Conservation (phyloP, 2,329 filamentous ascomycete species). For the Thermoascus crustaceus region DNA sequence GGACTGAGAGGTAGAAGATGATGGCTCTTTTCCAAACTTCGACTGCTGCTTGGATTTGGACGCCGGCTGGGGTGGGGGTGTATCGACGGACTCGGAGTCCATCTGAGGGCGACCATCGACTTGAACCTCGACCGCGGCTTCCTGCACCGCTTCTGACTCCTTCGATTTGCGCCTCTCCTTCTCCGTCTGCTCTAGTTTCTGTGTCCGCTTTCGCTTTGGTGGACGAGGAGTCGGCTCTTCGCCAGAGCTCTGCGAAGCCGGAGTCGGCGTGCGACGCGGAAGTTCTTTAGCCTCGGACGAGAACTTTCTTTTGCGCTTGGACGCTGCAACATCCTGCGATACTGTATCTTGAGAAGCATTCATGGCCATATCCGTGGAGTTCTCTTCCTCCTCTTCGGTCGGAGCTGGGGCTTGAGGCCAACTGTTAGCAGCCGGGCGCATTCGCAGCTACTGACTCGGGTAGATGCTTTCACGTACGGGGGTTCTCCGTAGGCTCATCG, state of each 20-base stretch:
- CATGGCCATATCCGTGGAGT: not conserved
- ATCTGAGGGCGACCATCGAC: not conserved
- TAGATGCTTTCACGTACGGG: slow-evolving; percentile 5
- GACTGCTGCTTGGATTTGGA: not conserved
- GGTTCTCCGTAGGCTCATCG: slow-evolving; percentile 2
- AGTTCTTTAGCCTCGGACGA: slow-evolving; percentile 4
- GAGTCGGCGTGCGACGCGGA: not conserved
- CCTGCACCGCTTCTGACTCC: slow-evolving; percentile 5
- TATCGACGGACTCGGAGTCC: not conserved
- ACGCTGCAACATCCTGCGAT: not conserved
- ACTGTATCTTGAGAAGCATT: not conserved
- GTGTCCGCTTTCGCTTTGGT: slow-evolving; percentile 21
- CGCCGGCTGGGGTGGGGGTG: not conserved
- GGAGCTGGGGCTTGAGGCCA: not conserved
- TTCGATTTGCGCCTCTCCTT: slow-evolving; percentile 9
- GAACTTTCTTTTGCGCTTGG: slow-evolving; percentile 11
- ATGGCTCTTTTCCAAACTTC: no score
- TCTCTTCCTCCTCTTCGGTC: not conserved
- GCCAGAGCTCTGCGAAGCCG: slow-evolving; percentile 1
- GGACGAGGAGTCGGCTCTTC: slow-evolving; percentile 9
- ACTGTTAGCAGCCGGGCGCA: no score
- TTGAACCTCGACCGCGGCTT: not conserved
- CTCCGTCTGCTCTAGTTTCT: slow-evolving; percentile 9
- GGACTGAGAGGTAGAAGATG: no score
- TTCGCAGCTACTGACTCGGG: no score